phyloP scores from a whole-genome alignment of 2,329 filamentous ascomycete genomes.

The Anthostomella pinea region DNA sequence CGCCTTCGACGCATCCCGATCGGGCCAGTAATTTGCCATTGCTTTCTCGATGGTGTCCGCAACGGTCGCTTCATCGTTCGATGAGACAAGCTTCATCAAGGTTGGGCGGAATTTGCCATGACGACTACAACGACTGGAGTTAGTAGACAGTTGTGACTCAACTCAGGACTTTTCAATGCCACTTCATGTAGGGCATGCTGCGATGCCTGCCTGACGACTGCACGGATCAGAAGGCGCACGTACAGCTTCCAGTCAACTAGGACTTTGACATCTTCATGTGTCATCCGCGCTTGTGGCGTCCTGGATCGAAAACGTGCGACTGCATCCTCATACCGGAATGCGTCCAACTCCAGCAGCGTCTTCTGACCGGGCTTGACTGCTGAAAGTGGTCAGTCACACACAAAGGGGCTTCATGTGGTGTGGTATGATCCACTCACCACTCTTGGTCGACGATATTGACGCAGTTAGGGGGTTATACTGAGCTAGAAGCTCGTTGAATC shows the following conservation, averaged over 20 bases:
- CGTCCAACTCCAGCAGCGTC: slow-evolving; percentile 56
- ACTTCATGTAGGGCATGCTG: slow-evolving; percentile 1
- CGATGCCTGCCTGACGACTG: background rate
- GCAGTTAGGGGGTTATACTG: slow-evolving; percentile 40
- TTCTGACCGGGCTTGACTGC: slow-evolving; percentile 48
- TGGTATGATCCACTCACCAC: slow-evolving; percentile 32
- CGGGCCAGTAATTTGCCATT: slow-evolving; percentile 42
- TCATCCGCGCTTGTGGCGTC: slow-evolving; percentile 40
- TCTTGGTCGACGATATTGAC: slow-evolving; percentile 44
- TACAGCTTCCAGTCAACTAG: slow-evolving; percentile 73
- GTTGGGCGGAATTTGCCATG: slow-evolving; percentile 63
- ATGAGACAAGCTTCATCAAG: slow-evolving; percentile 58
- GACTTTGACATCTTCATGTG: slow-evolving; percentile 54
- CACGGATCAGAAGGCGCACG: slow-evolving; percentile 28
- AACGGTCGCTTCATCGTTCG: slow-evolving; percentile 53
- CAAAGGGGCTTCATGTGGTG: too few relatives aligned
- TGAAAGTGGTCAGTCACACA: slow-evolving; percentile 6
- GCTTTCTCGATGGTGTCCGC: slow-evolving; percentile 50
- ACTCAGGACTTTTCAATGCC: slow-evolving; percentile 1
- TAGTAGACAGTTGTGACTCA: too few relatives aligned
- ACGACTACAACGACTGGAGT: slow-evolving; percentile 39
- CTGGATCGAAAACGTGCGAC: slow-evolving; percentile 42
- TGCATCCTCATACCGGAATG: slow-evolving; percentile 56
- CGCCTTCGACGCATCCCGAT: slow-evolving; percentile 38
- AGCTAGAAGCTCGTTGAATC: slow-evolving; percentile 37